Evolutionary conservation across 768 basidiomycete genomes (phyloP), one percentile per base, ranked within the genome.

Genomic region (Termitomyces sp.): DNA sequence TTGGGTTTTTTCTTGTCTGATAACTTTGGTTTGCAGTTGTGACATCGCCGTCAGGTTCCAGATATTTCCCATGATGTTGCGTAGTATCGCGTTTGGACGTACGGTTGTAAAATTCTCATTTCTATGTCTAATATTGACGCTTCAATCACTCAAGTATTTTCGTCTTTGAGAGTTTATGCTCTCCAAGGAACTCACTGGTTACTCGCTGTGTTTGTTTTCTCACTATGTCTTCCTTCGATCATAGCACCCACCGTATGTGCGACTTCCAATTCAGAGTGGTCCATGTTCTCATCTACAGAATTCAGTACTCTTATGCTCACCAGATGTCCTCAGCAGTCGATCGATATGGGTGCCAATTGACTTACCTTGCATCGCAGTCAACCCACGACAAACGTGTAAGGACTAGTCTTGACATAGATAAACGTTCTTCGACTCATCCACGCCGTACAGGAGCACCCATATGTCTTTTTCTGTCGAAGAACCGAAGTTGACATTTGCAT

Each of bases 31-130:
- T 20, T 44, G n/a, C 43, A 69, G 70, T 3, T 71, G 70, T 53
- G 61, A 71, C n/a, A 56, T 70, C 48, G 68, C 65, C 4, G 68
- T 70, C 8, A 67, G 68, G 34, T 62, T 71, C 51, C 70, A 71
- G 47, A 68, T 71, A 41, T 67, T 69, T 34, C 70, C 70, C 4
- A 67, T 70, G 66, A 61, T 69, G 34, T 29, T 69, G 27, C 48
- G 70, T 36, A 69, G 67, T 6, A 36, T 71, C 31, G 68, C 66
- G 16, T 71, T 67, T 51, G 60, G 62, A 32, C 36, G 62, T 63
- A 48, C 4, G 59, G 34, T 16, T n/a, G 7, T 24, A 22, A 24
- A 29, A 50, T 36, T 22, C 26, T 24, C 10, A 36, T 36, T 5
- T 51, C 10, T 26, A 13, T 8, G 26, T n/a, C 18, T 12, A n/a